Percentiles rank a stretch among this genome's conserved stretches.
Conservation (phyloP, 2,329 filamentous ascomycete species). For the Colletotrichum trifolii region DNA sequence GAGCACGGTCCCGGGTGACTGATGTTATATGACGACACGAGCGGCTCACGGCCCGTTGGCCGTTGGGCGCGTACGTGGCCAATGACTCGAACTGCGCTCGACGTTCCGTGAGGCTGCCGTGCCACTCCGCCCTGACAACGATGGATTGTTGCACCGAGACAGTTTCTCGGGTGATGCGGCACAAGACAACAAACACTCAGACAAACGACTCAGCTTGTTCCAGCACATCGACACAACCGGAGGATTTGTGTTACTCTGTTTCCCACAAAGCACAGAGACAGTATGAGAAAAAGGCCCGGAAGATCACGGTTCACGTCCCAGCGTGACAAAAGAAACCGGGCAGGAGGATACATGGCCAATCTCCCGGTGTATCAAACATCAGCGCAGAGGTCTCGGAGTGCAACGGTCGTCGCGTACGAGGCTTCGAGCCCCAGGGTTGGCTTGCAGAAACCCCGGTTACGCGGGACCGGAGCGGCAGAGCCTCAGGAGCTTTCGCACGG, state of each 20-base stretch:
- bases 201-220: neutral
- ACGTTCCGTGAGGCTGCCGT: neutral
- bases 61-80: constrained; percentile 9
- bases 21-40: neutral
- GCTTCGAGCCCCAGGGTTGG: no score
- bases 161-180: neutral
- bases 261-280: neutral
- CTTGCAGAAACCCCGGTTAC: neutral
- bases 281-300: constrained; percentile 10
- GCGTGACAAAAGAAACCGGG: neutral
- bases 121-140: neutral
- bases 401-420: neutral
- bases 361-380: constrained; percentile 28
- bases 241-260: neutral
- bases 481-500: constrained; percentile 5
- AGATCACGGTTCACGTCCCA: neutral
- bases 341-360: constrained; percentile 1
- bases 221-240: neutral
- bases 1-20: constrained; percentile 6
- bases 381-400: constrained; percentile 1
- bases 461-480: constrained; percentile 21
- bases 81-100: constrained; percentile 14
- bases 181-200: neutral
- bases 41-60: constrained; percentile 2
- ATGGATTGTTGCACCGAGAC: constrained; percentile 6